phyloP scores from a whole-genome alignment of 805 yeast genomes.

The Tetrapisispora fleetii region DNA sequence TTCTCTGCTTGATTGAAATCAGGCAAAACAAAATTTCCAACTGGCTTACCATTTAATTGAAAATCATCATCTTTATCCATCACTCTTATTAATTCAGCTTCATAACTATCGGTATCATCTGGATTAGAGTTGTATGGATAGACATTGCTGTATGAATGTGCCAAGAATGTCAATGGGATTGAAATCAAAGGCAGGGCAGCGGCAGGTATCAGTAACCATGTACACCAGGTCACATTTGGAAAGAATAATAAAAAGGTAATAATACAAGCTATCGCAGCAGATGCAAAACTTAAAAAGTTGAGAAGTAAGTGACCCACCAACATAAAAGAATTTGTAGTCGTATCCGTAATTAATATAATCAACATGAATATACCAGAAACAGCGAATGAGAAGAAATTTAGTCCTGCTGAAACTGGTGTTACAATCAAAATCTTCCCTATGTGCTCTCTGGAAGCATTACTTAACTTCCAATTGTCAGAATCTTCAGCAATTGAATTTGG shows the following conservation, averaged over 20 bases:
- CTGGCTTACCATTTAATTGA: not conserved
- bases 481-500: slow-evolving; percentile 23
- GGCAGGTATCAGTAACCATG: slow-evolving; percentile 62
- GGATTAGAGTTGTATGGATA: slow-evolving; percentile 9
- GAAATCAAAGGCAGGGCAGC: slow-evolving; percentile 47
- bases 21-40: slow-evolving; percentile 3
- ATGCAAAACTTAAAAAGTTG: slow-evolving; percentile 41
- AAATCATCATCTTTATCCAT: slow-evolving; percentile 1
- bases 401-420: slow-evolving; percentile 58
- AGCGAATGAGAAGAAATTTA: slow-evolving; percentile 40
- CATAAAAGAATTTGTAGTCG: slow-evolving; percentile 17
- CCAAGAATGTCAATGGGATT: slow-evolving; percentile 40
- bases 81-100: not conserved
- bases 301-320: slow-evolving; percentile 36
- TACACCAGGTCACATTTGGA: slow-evolving; percentile 61
- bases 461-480: slow-evolving; percentile 34
- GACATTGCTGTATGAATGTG: slow-evolving; percentile 16
- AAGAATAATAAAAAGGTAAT: slow-evolving; percentile 47
- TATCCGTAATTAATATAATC: slow-evolving; percentile 20
- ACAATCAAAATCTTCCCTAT: slow-evolving; percentile 48
- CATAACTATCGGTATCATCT: slow-evolving; percentile 11
- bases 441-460: slow-evolving; percentile 36
- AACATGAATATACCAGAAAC: slow-evolving; percentile 30
- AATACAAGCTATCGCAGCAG: slow-evolving; percentile 46
- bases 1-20: slow-evolving; percentile 5